Evolutionary conservation across 176 grass and related monocot genomes (phyloP).

Genomic region (Zoysia japonica): DNA sequence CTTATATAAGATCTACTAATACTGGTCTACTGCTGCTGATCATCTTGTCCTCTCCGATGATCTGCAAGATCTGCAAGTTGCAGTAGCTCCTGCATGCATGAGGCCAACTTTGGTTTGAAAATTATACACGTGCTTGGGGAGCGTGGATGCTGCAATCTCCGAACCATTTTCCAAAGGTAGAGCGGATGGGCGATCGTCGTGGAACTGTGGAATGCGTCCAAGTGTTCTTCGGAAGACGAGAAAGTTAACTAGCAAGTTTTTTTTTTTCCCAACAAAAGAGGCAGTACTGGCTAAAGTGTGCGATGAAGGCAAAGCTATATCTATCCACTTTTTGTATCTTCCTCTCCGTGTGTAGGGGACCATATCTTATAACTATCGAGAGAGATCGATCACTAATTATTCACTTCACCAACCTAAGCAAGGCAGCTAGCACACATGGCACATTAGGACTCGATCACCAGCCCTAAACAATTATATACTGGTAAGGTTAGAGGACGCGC

Average conservation of each 20-base stretch:
- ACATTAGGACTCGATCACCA: background rate
- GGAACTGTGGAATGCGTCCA: background rate
- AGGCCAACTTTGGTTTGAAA: background rate
- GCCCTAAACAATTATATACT: slow-evolving; percentile 1
- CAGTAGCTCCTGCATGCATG: background rate
- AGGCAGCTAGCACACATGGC: slow-evolving; percentile 19
- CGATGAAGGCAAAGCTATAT: slow-evolving; percentile 19
- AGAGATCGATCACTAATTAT: background rate
- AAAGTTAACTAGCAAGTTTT: slow-evolving; percentile 3
- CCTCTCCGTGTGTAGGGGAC: background rate
- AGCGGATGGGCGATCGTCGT: background rate
- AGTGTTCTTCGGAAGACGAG: slow-evolving; percentile 19
- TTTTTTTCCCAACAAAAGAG: background rate
- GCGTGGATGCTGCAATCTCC: slow-evolving; percentile 25
- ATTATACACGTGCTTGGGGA: background rate
- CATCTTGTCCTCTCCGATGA: background rate
- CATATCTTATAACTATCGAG: slow-evolving; percentile 18
- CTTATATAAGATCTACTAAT: background rate
- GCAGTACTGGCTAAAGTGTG: slow-evolving; percentile 33
- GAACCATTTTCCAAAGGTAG: background rate
- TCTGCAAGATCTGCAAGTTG: slow-evolving; percentile 35
- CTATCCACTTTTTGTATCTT: slow-evolving; percentile 18
- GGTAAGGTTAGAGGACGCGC: background rate
- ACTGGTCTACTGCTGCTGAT: too few species aligned
- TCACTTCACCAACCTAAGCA: slow-evolving; percentile 42